phyloP scores from a whole-genome alignment of 352 stramenopile genomes.

The Globisporangium iwayamae region DNA sequence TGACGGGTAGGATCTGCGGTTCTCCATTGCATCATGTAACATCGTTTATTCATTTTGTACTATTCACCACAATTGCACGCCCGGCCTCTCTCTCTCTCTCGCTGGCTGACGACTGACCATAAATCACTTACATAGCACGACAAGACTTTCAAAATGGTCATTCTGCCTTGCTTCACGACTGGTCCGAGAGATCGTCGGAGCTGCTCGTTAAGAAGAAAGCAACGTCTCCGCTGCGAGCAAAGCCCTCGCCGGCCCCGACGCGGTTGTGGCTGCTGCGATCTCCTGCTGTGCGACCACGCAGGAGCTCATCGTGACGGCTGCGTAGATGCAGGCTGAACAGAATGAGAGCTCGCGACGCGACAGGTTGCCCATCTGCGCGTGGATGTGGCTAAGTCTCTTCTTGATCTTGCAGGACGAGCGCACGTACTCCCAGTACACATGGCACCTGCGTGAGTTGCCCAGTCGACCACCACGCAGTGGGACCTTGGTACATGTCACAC shows the following conservation, averaged over 20 bases:
- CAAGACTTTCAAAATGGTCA: no score
- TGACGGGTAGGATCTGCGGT: not conserved
- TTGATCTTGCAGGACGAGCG: conserved; percentile 26
- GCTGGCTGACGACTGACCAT: not conserved
- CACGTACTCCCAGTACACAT: conserved; percentile 25
- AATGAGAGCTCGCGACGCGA: conserved; percentile 19
- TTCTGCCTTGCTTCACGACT: not conserved
- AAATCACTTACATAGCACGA: not conserved
- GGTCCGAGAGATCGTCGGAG: not conserved
- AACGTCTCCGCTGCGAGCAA: not conserved
- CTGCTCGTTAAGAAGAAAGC: not conserved
- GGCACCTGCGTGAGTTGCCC: conserved; percentile 17
- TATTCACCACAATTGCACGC: not conserved
- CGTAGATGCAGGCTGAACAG: conserved; percentile 21
- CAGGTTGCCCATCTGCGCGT: conserved; percentile 15
- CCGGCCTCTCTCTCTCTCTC: not conserved
- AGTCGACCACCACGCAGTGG: not conserved
- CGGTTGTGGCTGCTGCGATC: conserved; percentile 3
- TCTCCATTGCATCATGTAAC: not conserved
- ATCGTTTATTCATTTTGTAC: not conserved
- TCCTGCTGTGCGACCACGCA: conserved; percentile 22
- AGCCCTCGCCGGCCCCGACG: no score
- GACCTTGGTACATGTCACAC: conserved; percentile 10
- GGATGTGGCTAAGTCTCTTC: conserved; percentile 21
- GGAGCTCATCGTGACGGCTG: conserved; percentile 18